Percentiles rank a stretch among this genome's conserved stretches.
phyloP scores from a whole-genome alignment of 345 rosid genomes.

The Camelina neglecta region DNA sequence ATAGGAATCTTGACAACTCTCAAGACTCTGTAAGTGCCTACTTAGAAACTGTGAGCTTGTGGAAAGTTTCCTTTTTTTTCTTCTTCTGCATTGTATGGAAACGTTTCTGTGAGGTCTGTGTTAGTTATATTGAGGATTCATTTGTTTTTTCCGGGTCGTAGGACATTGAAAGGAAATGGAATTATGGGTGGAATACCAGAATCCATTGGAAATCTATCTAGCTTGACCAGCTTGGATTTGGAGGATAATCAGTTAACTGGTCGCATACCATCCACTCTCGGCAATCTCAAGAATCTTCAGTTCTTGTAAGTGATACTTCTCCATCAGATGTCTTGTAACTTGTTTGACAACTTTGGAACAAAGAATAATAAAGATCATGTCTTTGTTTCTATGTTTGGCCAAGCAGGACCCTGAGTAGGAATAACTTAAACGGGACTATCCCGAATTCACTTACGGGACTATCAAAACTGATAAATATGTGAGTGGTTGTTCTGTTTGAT shows the following conservation, averaged over 20 bases:
- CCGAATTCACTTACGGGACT: conserved; percentile 72
- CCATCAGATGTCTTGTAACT: conserved; percentile 13
- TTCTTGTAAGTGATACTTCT: conserved; percentile 67
- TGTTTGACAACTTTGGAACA: conserved; percentile 1
- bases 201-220: conserved; percentile 78
- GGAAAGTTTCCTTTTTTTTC: neutral
- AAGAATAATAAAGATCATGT: neutral
- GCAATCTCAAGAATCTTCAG: conserved; percentile 79
- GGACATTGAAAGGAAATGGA: conserved; percentile 88
- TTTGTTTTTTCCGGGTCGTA: conserved; percentile 43
- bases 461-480: conserved; percentile 73
- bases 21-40: conserved; percentile 66
- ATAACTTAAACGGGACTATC: conserved; percentile 71
- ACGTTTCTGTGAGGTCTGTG: neutral
- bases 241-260: conserved; percentile 81
- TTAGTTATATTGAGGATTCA: neutral
- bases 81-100: neutral
- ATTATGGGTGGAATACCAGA: conserved; percentile 81
- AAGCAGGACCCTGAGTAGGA: conserved; percentile 84
- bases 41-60: conserved; percentile 5
- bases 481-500: conserved; percentile 42
- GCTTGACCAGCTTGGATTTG: conserved; percentile 85
- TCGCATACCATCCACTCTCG: conserved; percentile 77
- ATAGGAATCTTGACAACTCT: conserved; percentile 72
- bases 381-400: conserved; percentile 26